phyloP scores from a whole-genome alignment of 2,329 filamentous ascomycete genomes.

The Trichoderma atroviride region DNA sequence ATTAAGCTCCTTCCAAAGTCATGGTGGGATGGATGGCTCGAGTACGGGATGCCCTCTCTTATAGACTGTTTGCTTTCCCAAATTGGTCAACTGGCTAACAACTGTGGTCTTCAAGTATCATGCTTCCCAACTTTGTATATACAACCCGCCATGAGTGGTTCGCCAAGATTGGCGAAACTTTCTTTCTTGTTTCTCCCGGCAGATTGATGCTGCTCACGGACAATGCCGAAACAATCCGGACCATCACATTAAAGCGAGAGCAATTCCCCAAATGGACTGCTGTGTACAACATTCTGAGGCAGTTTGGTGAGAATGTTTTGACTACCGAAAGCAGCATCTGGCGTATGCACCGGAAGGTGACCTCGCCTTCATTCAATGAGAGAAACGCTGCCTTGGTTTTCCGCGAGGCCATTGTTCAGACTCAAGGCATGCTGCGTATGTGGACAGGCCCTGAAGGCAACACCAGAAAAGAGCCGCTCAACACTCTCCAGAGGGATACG shows the following conservation, averaged over 20 bases:
- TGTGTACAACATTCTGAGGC: conserved; percentile 41
- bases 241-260: conserved; percentile 67
- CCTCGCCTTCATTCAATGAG: conserved; percentile 74
- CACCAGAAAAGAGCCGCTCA: conserved; percentile 48
- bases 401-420: conserved; percentile 63
- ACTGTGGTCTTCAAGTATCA: conserved; percentile 39
- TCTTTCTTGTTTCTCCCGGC: conserved; percentile 64
- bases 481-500: conserved; percentile 62
- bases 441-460: conserved; percentile 51
- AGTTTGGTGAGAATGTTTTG: conserved; percentile 72
- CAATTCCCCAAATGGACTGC: conserved; percentile 61
- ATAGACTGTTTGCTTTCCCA: background rate
- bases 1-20: conserved; percentile 57
- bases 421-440: conserved; percentile 60
- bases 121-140: conserved; percentile 65
- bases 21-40: conserved; percentile 61
- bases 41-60: conserved; percentile 48
- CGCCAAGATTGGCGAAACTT: conserved; percentile 61
- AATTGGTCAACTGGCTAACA: conserved; percentile 33
- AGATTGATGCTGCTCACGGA: conserved; percentile 58
- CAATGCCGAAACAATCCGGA: conserved; percentile 66
- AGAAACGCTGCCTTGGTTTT: conserved; percentile 72
- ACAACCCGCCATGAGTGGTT: conserved; percentile 60
- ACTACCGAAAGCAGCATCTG: conserved; percentile 69
- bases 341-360: conserved; percentile 73